A percentile compares a stretch with the other conserved stretches of the same genome.
Conservation (phyloP, 495 filamentous ascomycete species). For the Astrocystis sublimbata region DNA sequence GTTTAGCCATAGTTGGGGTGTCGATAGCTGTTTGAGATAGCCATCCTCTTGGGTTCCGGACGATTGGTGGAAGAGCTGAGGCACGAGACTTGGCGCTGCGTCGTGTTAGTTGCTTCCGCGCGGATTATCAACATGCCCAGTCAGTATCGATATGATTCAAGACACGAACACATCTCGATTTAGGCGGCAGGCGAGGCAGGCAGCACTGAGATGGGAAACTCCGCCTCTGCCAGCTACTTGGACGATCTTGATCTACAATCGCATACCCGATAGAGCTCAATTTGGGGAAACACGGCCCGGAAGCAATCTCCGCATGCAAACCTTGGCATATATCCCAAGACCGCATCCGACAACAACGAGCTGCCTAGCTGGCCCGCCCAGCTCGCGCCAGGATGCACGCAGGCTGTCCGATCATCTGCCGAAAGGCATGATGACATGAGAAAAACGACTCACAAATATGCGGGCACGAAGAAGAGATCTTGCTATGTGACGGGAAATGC, state of each 20-base stretch:
- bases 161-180: background rate
- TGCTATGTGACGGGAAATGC: constrained; percentile 20
- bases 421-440: constrained; percentile 29
- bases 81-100: background rate
- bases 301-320: constrained; percentile 7
- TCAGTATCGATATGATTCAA: background rate
- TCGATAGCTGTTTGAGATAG: too few relatives aligned
- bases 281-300: constrained; percentile 33
- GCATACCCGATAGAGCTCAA: constrained; percentile 23
- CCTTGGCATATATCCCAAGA: constrained; percentile 2
- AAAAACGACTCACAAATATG: too few relatives aligned
- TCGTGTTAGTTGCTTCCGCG: background rate
- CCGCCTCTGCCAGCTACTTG: too few relatives aligned
- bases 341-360: constrained; percentile 20
- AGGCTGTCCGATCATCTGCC: constrained; percentile 64
- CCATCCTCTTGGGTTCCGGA: too few relatives aligned
- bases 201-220: too few relatives aligned
- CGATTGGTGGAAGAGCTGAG: constrained; percentile 9
- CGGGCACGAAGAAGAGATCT: constrained; percentile 27
- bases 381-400: background rate
- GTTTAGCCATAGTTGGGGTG: too few relatives aligned
- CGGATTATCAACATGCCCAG: background rate
- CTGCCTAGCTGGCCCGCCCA: too few relatives aligned
- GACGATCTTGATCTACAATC: background rate
- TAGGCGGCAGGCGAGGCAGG: too few relatives aligned